Base-by-base conservation (phyloP, 148 eudicot genomes). In the Camellia granthamiana region DNA sequence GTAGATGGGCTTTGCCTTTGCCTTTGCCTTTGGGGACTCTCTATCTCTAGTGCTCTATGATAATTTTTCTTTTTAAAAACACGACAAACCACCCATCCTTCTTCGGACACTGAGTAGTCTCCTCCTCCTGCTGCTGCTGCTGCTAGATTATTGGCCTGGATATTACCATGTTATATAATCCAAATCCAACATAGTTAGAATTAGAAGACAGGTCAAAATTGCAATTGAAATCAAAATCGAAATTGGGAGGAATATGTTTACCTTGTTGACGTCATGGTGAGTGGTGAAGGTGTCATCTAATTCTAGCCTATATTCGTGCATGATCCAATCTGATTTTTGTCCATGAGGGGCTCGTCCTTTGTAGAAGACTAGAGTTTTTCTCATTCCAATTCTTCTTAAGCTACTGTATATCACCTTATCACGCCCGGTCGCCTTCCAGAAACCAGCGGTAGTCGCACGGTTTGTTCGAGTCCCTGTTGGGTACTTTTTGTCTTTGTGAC, bases 341-440 rank as follows among this genome's bases (percentile, higher is more conserved):
- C 97, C 97, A 75, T 88, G 89, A 0, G 94, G 97, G 15, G 97
- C 94, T 78, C 92, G 71, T 15, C 97, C 97, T 80, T 85, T 87
- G 86, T 93, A 91, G 77, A 91, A 93, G 21, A 93, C 97, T 0
- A 93, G 87, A 0, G 97, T 90, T 81, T 93, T 93, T 61, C 94
- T 84, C 91, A 86, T 88, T 21, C 97, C 97, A 3, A 91, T 88
- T 41, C 83, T 75, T 42, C 80, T 79, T 9, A 38, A 52, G 78
- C 77, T 84, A 60, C 86, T 83, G 56, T 83, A 72, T 5, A 93
- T 87, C 38, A 80, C 88, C 88, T 90, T 91, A 19, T 92, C 97
- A 5, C 94, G 90, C 7, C 97, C 97, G 0, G 97, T 92, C 8
- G 97, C 97, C 87, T 92, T 92, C 97, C 97, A 92, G 49, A 87